phyloP scores from a whole-genome alignment of 306 rosid genomes.

The Fagus sylvatica region DNA sequence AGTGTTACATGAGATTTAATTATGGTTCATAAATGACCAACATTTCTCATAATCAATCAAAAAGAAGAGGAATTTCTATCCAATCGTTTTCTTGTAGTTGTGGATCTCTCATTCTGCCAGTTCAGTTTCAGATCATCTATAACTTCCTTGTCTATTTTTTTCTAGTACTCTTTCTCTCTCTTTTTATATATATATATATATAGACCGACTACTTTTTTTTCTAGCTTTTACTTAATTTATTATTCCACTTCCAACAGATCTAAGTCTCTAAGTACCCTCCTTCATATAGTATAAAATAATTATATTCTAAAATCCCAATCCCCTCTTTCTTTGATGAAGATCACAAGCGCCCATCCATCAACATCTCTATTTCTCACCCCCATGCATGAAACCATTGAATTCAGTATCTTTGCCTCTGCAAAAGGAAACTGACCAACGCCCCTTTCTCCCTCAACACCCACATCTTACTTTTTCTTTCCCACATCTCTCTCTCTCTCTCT shows the following conservation, averaged over 20 bases:
- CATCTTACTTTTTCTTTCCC: not conserved
- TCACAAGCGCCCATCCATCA: slow-evolving; percentile 70
- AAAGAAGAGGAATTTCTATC: slow-evolving; percentile 20
- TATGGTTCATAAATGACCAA: slow-evolving; percentile 29
- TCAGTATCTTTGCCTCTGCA: slow-evolving; percentile 54
- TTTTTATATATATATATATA: slow-evolving; percentile 11
- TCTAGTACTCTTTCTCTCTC: slow-evolving; percentile 2
- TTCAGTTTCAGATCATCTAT: slow-evolving; percentile 48
- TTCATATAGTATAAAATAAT: slow-evolving; percentile 1
- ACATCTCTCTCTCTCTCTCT: slow-evolving; percentile 14
- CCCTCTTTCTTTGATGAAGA: slow-evolving; percentile 58
- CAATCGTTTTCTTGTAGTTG: slow-evolving; percentile 35
- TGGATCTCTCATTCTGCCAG: slow-evolving; percentile 41
- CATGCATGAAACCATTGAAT: slow-evolving; percentile 79
- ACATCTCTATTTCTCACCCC: slow-evolving; percentile 35
- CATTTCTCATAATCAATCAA: slow-evolving; percentile 32
- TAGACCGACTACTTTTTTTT: slow-evolving; percentile 32
- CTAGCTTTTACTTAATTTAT: slow-evolving; percentile 43
- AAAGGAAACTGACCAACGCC: slow-evolving; percentile 49
- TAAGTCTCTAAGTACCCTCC: slow-evolving; percentile 41
- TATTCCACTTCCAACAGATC: slow-evolving; percentile 64
- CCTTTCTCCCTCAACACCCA: not conserved
- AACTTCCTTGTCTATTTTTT: slow-evolving; percentile 27
- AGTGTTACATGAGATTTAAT: slow-evolving; percentile 11
- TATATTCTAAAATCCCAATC: slow-evolving; percentile 35